Conservation (phyloP, 345 rosid genomes). For the Pugionium cornutum region DNA sequence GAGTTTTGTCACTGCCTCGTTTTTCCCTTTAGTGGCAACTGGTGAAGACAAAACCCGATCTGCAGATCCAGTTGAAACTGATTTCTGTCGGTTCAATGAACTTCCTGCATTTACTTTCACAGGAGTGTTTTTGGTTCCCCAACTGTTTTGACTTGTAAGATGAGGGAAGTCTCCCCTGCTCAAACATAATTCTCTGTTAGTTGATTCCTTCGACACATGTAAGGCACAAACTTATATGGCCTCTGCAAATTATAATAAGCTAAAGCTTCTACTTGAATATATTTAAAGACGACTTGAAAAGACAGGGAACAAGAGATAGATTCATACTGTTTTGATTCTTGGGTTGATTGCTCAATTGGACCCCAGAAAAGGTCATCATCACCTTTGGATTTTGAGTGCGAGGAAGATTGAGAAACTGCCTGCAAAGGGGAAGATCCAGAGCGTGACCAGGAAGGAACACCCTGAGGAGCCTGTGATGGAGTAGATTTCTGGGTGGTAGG, state of each 20-base stretch:
- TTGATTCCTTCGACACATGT: neutral
- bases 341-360: slow-evolving; percentile 74
- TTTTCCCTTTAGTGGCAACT: slow-evolving; percentile 58
- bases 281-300: slow-evolving; percentile 8
- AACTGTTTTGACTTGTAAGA: slow-evolving; percentile 59
- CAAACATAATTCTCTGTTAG: slow-evolving; percentile 23
- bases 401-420: slow-evolving; percentile 54
- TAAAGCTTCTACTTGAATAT: neutral
- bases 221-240: neutral
- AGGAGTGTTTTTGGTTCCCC: slow-evolving; percentile 72
- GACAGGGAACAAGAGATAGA: slow-evolving; percentile 22
- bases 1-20: slow-evolving; percentile 56
- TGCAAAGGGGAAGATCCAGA: slow-evolving; percentile 62
- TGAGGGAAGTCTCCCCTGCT: slow-evolving; percentile 69
- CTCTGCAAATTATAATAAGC: neutral
- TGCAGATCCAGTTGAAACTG: slow-evolving; percentile 48
- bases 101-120: slow-evolving; percentile 57
- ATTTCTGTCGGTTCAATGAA: slow-evolving; percentile 66
- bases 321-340: slow-evolving; percentile 72
- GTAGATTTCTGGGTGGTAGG: slow-evolving; percentile 58
- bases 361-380: slow-evolving; percentile 99
- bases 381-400: slow-evolving; percentile 61
- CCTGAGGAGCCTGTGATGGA: slow-evolving; percentile 49
- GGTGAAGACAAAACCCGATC: slow-evolving; percentile 60
- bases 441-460: slow-evolving; percentile 55